Percentiles rank a stretch among this genome's conserved stretches.
phyloP scores from a whole-genome alignment of 176 grass and related monocot species.

The Paspalum vaginatum region DNA sequence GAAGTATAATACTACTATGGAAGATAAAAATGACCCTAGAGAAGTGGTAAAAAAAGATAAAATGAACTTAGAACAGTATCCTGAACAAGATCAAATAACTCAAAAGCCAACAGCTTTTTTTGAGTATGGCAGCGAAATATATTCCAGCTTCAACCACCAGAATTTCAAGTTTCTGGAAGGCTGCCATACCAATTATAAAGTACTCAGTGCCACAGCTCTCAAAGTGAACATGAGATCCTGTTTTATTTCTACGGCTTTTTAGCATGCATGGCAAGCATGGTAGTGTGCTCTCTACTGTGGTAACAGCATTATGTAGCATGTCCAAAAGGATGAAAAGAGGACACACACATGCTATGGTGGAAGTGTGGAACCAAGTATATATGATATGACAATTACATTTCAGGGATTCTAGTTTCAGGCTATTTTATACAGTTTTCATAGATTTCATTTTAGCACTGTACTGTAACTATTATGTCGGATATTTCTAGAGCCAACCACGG shows the following conservation, averaged over 20 bases:
- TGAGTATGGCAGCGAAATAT: background rate
- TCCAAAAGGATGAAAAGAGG: background rate
- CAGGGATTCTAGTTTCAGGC: background rate
- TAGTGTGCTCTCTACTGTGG: background rate
- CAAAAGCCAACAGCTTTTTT: background rate
- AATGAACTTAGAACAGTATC: background rate
- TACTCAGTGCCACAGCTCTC: background rate
- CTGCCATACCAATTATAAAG: background rate
- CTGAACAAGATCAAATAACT: background rate
- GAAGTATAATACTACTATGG: background rate
- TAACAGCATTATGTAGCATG: constrained; percentile 7
- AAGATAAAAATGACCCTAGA: background rate
- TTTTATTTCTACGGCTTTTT: background rate
- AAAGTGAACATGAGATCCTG: background rate
- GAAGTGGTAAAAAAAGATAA: background rate
- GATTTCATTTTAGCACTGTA: background rate
- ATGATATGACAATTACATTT: too few species aligned
- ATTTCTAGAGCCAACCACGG: background rate
- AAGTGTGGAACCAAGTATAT: background rate
- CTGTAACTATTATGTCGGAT: background rate
- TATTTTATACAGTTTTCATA: background rate
- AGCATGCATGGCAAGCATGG: background rate
- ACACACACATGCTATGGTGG: background rate
- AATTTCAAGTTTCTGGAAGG: background rate
- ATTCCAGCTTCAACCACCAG: too few species aligned